Conservation (phyloP, 352 stramenopile genomes). For the Phytophthora pseudosyringae region DNA sequence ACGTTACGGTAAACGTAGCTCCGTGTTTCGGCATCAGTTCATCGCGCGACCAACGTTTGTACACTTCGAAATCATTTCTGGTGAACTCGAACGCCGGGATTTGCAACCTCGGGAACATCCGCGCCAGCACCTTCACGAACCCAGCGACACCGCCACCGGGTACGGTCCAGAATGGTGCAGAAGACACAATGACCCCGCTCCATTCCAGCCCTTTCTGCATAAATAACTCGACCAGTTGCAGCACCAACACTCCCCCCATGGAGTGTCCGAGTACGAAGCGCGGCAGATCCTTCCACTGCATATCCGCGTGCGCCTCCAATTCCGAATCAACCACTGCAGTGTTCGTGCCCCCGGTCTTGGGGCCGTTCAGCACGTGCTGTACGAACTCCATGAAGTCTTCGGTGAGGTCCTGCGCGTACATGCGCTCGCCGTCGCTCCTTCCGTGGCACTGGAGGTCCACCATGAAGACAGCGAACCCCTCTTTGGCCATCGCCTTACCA, state of each 20-base stretch:
- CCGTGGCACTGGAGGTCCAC: constrained; percentile 72
- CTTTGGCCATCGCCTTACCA: constrained; percentile 43
- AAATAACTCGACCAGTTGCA: constrained; percentile 39
- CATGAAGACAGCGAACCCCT: constrained; percentile 63
- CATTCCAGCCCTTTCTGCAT: constrained; percentile 32
- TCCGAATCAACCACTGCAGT: constrained; percentile 33
- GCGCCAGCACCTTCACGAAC: constrained; percentile 32
- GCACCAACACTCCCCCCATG: constrained; percentile 55
- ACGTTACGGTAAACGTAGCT: constrained; percentile 32
- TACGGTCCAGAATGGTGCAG: constrained; percentile 38
- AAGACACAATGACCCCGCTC: constrained; percentile 52
- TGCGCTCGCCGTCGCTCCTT: constrained; percentile 62
- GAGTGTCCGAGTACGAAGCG: constrained; percentile 66
- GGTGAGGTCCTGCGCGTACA: constrained; percentile 55
- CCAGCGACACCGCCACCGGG: constrained; percentile 32
- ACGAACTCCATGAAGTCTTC: constrained; percentile 68
- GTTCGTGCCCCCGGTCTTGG: constrained; percentile 17
- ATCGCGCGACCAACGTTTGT: constrained; percentile 41
- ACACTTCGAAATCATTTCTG: constrained; percentile 38
- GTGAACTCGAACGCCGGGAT: constrained; percentile 34
- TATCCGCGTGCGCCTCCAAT: constrained; percentile 38
- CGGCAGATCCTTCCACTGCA: constrained; percentile 49
- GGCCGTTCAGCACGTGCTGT: constrained; percentile 41
- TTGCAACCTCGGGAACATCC: constrained; percentile 41
- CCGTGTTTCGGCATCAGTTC: constrained; percentile 41